phyloP scores from a whole-genome alignment of 2,329 filamentous ascomycete species.

The Scedosporium aurantiacum region DNA sequence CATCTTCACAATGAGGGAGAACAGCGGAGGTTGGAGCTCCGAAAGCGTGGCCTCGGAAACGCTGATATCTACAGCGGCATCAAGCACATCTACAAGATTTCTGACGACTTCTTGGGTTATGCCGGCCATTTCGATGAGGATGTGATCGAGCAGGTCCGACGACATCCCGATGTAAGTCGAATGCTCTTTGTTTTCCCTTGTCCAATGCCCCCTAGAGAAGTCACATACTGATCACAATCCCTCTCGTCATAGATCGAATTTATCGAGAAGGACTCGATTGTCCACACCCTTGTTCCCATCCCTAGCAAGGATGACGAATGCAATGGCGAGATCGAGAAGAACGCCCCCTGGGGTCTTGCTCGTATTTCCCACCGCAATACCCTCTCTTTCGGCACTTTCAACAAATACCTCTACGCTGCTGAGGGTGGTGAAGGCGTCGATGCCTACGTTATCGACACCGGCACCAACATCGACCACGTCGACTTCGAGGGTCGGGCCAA shows the following conservation, averaged over 20 bases:
- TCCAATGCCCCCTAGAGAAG: not conserved
- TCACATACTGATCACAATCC: conserved; percentile 6
- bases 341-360: conserved; percentile 96
- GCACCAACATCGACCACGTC: conserved; percentile 85
- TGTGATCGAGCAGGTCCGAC: conserved; percentile 86
- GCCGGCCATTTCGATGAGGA: conserved; percentile 92
- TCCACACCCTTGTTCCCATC: conserved; percentile 61
- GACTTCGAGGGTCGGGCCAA: conserved; percentile 93
- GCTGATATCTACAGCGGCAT: conserved; percentile 59
- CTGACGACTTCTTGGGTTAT: conserved; percentile 75
- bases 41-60: conserved; percentile 62
- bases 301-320: conserved; percentile 33
- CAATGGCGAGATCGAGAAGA: conserved; percentile 64
- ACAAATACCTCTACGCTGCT: conserved; percentile 90
- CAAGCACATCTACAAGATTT: conserved; percentile 95
- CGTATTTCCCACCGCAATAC: conserved; percentile 90
- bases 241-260: conserved; percentile 67
- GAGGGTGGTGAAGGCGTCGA: conserved; percentile 95
- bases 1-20: conserved; percentile 64
- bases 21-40: conserved; percentile 69
- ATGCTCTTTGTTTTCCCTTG: not conserved
- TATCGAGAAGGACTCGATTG: conserved; percentile 88
- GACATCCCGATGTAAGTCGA: conserved; percentile 82
- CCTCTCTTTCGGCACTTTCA: conserved; percentile 84
- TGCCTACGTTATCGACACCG: conserved; percentile 97